Evolutionary conservation across 1,139 yeast species (phyloP), one percentile per base, ranked within the genome.

Genomic region (Candida gigantensis): DNA sequence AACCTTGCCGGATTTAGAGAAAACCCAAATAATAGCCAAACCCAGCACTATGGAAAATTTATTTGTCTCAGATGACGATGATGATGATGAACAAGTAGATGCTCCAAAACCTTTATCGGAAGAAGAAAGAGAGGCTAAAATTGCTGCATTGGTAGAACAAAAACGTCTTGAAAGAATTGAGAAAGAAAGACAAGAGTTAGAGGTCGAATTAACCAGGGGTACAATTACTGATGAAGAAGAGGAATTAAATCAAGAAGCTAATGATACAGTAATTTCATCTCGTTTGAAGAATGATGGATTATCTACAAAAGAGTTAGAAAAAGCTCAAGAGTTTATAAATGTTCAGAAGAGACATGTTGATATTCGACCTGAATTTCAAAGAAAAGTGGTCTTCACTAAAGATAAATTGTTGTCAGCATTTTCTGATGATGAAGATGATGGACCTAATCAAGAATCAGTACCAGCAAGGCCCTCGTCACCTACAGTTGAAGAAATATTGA

Each of bases 171-270:
- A 56, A 35, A 44, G 66, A 19, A 30, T 37, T 36, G 39, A 20
- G 40, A 44, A 37, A 31, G 52, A 46, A 39, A 41, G 45, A 18
- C 42, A 40, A 35, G 49, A 45, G 34, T 52, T 68, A 21, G 62
- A 60, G 34, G 60, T 61, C 2, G 75, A 70, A 35, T 52, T 69
- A 15, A 45, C 68, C 1, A 61, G 51, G 32, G 56, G 58, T 0
- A 51, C 74, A 1, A 49, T 69, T 14, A 65, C 73, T 2, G 76
- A 70, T 37, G 75, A 69, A 43, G 76, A 70, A 41, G 50, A 63
- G 15, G 75, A 68, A 37, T 41, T 62, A 29, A 53, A 57, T 23
- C 52, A 51, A 8, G 58, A 49, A 12, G 43, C 50, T 6, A 49
- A 51, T 35, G 57, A 55, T 14, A 44, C 47, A 2, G 48, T 50